Evolutionary conservation across 2,329 filamentous ascomycete genomes (phyloP).

Genomic region (Simplicillium sp.): DNA sequence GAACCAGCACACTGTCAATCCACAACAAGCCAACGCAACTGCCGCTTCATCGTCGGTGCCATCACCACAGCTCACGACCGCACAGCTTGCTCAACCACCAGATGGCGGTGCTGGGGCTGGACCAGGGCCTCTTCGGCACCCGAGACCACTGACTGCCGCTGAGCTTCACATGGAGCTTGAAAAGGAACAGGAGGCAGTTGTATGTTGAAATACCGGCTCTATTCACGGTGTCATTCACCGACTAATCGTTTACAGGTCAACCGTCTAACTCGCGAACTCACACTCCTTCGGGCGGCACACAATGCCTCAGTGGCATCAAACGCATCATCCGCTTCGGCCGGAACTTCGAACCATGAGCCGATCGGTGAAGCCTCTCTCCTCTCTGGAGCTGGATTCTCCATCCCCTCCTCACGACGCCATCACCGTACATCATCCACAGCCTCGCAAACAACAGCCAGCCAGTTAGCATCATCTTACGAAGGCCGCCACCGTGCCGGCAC

Average conservation of each 20-base stretch:
- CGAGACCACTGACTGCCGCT: slow-evolving; percentile 75
- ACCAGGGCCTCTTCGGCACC: slow-evolving; percentile 72
- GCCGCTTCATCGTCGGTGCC: slow-evolving; percentile 20
- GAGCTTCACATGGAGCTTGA: slow-evolving; percentile 86
- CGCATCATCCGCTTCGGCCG: slow-evolving; percentile 50
- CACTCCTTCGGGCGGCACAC: slow-evolving; percentile 64
- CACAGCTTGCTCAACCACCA: slow-evolving; percentile 8
- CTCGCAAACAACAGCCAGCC: slow-evolving; percentile 37
- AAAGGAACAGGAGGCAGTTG: slow-evolving; percentile 91
- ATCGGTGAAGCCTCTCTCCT: slow-evolving; percentile 41
- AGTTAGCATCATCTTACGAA: slow-evolving; percentile 25
- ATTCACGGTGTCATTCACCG: not conserved
- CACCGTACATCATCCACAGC: slow-evolving; percentile 50
- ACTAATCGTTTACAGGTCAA: slow-evolving; percentile 56
- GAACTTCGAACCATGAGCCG: slow-evolving; percentile 38
- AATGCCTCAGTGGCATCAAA: slow-evolving; percentile 59
- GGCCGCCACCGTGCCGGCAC: slow-evolving; percentile 32
- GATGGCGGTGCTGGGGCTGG: slow-evolving; percentile 41
- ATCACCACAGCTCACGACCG: slow-evolving; percentile 17
- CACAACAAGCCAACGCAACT: slow-evolving; percentile 10
- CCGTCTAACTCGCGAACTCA: slow-evolving; percentile 81
- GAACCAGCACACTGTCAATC: slow-evolving; percentile 41
- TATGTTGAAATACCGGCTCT: slow-evolving; percentile 32
- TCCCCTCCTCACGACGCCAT: slow-evolving; percentile 44
- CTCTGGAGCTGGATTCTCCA: slow-evolving; percentile 47